Evolutionary conservation across 2,329 filamentous ascomycete genomes (phyloP).

Genomic region (Alternaria hordeiaustralica): DNA sequence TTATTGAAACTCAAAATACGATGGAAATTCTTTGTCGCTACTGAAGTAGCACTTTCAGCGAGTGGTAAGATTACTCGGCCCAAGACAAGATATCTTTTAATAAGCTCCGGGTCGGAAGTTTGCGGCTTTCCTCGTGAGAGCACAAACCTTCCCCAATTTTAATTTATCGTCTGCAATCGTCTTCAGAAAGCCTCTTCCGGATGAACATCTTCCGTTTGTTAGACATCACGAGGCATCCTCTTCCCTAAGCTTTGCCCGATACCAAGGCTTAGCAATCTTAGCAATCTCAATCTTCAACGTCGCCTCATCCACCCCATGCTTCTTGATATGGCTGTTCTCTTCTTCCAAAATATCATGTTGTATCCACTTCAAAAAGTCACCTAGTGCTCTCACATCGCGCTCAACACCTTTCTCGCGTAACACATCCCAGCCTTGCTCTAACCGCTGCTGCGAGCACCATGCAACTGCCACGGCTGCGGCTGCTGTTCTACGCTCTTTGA

Average conservation of each 20-base stretch:
- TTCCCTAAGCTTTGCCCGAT: not conserved
- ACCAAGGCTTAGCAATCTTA: slow-evolving; percentile 21
- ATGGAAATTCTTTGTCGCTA: too few relatives aligned
- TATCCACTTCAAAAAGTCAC: slow-evolving; percentile 33
- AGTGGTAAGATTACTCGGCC: too few relatives aligned
- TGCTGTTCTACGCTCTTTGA: slow-evolving; percentile 14
- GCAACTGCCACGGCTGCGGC: slow-evolving; percentile 19
- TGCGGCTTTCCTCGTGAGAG: not conserved
- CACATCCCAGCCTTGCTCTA: slow-evolving; percentile 38
- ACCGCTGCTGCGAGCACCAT: slow-evolving; percentile 29
- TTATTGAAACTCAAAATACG: too few relatives aligned
- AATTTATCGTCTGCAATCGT: too few relatives aligned
- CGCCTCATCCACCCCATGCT: slow-evolving; percentile 23
- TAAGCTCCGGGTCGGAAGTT: not conserved
- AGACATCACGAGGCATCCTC: not conserved
- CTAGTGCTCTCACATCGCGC: slow-evolving; percentile 21
- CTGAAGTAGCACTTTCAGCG: too few relatives aligned
- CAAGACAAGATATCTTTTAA: too few relatives aligned
- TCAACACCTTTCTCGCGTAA: slow-evolving; percentile 23
- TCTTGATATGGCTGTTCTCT: slow-evolving; percentile 28
- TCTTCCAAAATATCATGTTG: slow-evolving; percentile 31
- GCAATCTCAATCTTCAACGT: slow-evolving; percentile 30
- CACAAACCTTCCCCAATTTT: too few relatives aligned
- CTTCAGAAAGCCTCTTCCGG: not conserved
- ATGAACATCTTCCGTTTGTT: not conserved